These are phyloP conservation scores for Elaeagnus macrophylla DNA, from an alignment of 306 rosid genomes.

Conservation along the genomic window DNA sequence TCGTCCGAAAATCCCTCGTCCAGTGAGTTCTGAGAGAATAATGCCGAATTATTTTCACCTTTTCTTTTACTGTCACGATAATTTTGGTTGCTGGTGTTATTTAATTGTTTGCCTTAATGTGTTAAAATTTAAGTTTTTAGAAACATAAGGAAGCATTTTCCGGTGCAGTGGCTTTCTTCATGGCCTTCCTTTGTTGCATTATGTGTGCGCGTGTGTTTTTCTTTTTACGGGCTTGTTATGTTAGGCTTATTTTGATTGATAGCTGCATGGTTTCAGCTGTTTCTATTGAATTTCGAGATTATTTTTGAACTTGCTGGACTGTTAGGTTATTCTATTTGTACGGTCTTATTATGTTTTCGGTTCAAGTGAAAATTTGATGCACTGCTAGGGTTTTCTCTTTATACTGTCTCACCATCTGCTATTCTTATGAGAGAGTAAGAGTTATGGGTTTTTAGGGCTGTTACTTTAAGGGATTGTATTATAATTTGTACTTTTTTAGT, in stretches of 20 bases:
- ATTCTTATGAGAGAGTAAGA: no score
- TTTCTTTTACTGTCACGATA: no score
- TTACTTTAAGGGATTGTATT: no score
- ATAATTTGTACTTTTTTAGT: no score
- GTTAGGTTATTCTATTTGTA: no score
- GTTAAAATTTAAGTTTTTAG: no score
- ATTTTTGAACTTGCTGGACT: neutral
- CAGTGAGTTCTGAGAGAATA: constrained; percentile 40
- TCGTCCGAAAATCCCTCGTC: constrained; percentile 70
- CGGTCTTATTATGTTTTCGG: no score
- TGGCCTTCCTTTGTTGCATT: neutral
- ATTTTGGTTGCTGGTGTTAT: neutral
- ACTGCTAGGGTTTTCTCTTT: no score
- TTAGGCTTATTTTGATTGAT: neutral
- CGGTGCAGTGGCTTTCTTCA: neutral
- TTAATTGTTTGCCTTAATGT: neutral
- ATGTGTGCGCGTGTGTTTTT: neutral
- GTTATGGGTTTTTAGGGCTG: no score
- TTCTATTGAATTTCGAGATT: neutral
- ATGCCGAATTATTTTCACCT: neutral
- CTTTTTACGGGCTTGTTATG: neutral
- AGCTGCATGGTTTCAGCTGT: neutral
- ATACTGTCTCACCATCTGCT: no score
- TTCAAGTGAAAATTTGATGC: no score
- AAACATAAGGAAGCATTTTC: no score